Evolutionary conservation across 2,329 filamentous ascomycete species (phyloP), one percentile per base, ranked within the genome.

Genomic region (Gaeumannomyces sp.): DNA sequence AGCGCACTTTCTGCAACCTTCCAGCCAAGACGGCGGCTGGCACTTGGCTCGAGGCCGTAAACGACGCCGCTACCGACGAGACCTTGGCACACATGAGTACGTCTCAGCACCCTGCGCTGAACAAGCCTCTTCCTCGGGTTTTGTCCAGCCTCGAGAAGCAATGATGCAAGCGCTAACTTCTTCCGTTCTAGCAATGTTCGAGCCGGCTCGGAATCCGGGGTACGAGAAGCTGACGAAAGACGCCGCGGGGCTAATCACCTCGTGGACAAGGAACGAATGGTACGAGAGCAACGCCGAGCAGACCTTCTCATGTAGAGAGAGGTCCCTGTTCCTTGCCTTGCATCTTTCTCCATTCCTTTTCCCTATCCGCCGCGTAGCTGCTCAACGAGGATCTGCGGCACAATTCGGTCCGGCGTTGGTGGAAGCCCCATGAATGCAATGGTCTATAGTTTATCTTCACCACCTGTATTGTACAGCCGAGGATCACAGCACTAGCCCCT

Each of bases 1-100:
- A 93, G 67, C 83, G 95, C 70, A 98, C 94, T 0, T 99, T 98
- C 74, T 97, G 93, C 78, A 91, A 92, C 66, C 75, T 96, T 64
- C 92, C 93, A 2, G 82, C 83, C 68, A 83, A 81, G 65, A 67
- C 76, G 65, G 67, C 70, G 7, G 76, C 83, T 66, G 77, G 85
- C 71, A 68, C 82, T 70, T 96, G 91, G 89, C 81, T 82, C 68
- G 83, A 86, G 71, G 89, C 87, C 4, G 80, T 93, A 65, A 99
- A 98, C 73, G 88, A 96, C 66, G 86, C 85, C 71, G 92, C 90
- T 0, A 79, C 77, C 14, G 92, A 96, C 70, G 95, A 98, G 79
- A 87, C 89, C 0, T 79, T 79, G 68, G 94, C 94, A 33, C 95
- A 98, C 76, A 91, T 89, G 80, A 80, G 85, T 82, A 81, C 76